Evolutionary conservation across 2,329 filamentous ascomycete species (phyloP), one percentile per base, ranked within the genome.

Genomic region (Aspergillus fumigatus): DNA sequence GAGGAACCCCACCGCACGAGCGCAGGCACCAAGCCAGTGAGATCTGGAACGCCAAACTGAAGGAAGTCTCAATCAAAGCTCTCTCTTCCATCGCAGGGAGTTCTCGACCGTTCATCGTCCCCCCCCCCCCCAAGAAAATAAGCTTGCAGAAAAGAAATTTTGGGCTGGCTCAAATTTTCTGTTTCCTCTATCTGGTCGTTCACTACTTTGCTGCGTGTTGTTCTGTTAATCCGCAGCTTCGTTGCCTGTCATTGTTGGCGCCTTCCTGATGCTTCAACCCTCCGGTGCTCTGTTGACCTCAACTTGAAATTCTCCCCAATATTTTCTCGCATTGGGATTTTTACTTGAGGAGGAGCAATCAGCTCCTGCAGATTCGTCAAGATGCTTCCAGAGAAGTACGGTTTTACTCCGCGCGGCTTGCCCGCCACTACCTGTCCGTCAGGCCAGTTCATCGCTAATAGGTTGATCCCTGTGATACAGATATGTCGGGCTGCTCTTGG

Each of bases 401-500:
- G 45, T 35, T 38, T n/a, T 41, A 6, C 27, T 35, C 35, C 38
- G 49, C 35, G 23, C 41, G 26, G 38, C 45, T 21, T 38, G 54
- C 53, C 48, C 48, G 50, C n/a, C 55, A 43, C 47, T 41, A 26
- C 51, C 40, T 27, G 47, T 47, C 43, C 29, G 21, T 53, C 17
- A 53, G 58, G 55, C 53, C 59, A 60, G 54, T 53, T 58, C 51
- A 56, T 56, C 51, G 43, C 63, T 68, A 63, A 68, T 62, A 50
- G 50, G 23, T 48, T 47, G 32, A 48, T 53, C 55, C 58, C 60
- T 62, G 56, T 49, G 55, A 27, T 59, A 38, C 58, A 79, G 77
- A 69, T 79, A 79, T 68, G 71, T 79, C 59, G 77, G 77, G 56
- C 70, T 79, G 53, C 67, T 74, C 52, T 63, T 79, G 64, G 77